Evolutionary conservation across 345 rosid species (phyloP), one percentile per base, ranked within the genome.

Genomic region (Raphanus raphanistrum): DNA sequence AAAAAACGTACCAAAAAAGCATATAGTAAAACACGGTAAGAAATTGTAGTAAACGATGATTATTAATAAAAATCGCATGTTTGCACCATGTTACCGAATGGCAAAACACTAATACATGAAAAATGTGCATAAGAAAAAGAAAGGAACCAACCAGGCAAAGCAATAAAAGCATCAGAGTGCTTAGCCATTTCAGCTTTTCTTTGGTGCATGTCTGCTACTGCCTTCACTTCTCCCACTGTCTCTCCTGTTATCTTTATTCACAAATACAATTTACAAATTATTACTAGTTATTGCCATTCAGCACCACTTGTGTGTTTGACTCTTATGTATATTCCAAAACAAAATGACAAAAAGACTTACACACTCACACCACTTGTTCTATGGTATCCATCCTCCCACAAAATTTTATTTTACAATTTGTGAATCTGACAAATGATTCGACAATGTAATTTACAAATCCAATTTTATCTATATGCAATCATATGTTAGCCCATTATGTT

Each of bases 101-200:
- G 38, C 43, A 8, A 36, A 36, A 36, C 43, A 36, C 8, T 36
- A 36, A 36, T 36, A 36, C 43, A 36, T 36, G 13, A 45, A 52
- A 50, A 43, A 68, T 17, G 62, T 62, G 73, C 75, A 63, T 55
- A 71, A 58, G 68, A 43, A 45, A 63, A 65, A 29, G 16, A 55
- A 70, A 65, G 50, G 59, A 55, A 79, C 83, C 25, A 74, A 90
- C 96, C 96, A 41, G 96, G 96, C 62, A 90, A 78, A 76, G 96
- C 92, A 73, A 90, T 90, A 82, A 90, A 90, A 74, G 92, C 92
- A 80, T 90, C 90, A 69, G 95, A 85, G 58, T 81, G 88, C 79
- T 76, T 85, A 75, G 92, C 95, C 95, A 90, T 90, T 74, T 88
- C 95, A 59, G 93, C 96, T 76, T 90, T 90, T 72, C 96, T 89